phyloP scores from a whole-genome alignment of 1,284 basidiomycete genomes.

The Ustanciosporium gigantosporum region DNA sequence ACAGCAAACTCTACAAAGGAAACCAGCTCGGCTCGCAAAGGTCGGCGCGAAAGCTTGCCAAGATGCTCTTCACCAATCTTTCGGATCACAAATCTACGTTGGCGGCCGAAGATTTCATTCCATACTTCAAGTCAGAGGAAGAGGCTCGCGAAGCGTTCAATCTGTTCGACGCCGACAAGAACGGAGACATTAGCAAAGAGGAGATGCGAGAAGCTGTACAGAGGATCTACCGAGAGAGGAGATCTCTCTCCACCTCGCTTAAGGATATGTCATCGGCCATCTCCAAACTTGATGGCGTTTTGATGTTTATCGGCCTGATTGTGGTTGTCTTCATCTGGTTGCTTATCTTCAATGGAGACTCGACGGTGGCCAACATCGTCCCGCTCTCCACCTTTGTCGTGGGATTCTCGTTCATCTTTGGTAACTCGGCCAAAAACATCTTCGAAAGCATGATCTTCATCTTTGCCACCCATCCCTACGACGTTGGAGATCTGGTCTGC shows the following conservation, averaged over 20 bases:
- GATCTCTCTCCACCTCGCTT: conserved; percentile 72
- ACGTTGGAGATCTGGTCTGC: conserved; percentile 60
- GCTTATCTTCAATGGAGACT: conserved; percentile 74
- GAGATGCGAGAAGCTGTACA: conserved; percentile 85
- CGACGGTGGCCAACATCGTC: conserved; percentile 76
- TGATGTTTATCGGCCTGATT: conserved; percentile 69
- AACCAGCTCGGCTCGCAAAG: conserved; percentile 64
- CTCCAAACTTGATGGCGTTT: conserved; percentile 57
- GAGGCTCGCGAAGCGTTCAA: conserved; percentile 77
- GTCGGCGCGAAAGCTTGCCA: conserved; percentile 74
- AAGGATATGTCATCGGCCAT: conserved; percentile 56
- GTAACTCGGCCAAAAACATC: conserved; percentile 77
- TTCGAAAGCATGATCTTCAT: conserved; percentile 74
- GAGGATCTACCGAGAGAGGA: conserved; percentile 77
- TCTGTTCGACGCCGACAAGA: conserved; percentile 79
- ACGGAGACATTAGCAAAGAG: conserved; percentile 76
- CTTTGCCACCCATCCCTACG: conserved; percentile 67
- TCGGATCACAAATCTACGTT: conserved; percentile 47
- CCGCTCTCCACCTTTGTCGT: conserved; percentile 76
- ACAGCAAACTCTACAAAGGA: conserved; percentile 53
- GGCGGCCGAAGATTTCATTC: conserved; percentile 67
- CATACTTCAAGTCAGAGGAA: conserved; percentile 73
- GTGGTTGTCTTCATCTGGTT: conserved; percentile 74
- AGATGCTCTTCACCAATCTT: conserved; percentile 71
- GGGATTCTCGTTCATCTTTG: conserved; percentile 66